A percentile compares a stretch with the other conserved stretches of the same genome.
These are phyloP conservation scores for Phytophthora syringae DNA, from an alignment of 352 stramenopile genomes.

Conservation along the genomic window DNA sequence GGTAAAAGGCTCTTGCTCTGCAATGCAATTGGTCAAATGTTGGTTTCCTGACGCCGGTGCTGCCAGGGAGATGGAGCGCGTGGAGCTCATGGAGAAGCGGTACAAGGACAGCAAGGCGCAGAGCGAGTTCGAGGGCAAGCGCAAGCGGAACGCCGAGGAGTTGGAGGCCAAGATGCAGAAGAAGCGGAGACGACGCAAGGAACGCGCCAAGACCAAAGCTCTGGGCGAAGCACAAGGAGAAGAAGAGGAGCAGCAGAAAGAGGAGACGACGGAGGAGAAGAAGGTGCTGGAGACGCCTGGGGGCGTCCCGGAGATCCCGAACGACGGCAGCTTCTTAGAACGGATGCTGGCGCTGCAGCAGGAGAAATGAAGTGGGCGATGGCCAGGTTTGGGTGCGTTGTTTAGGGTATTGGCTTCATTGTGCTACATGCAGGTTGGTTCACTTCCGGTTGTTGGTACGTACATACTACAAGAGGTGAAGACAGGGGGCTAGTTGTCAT, in stretches of 20 bases:
- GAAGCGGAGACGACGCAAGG: constrained; percentile 78
- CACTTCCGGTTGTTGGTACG: constrained; percentile 3
- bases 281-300: constrained; percentile 63
- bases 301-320: constrained; percentile 76
- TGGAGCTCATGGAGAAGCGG: constrained; percentile 89
- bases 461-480: constrained; percentile 21
- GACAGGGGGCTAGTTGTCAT: constrained; percentile 86
- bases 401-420: constrained; percentile 12
- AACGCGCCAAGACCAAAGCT: constrained; percentile 61
- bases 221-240: constrained; percentile 32
- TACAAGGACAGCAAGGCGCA: constrained; percentile 72
- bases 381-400: constrained; percentile 7
- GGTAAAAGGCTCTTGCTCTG: constrained; percentile 35
- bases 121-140: constrained; percentile 71
- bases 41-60: no score
- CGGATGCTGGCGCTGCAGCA: constrained; percentile 73
- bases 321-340: constrained; percentile 84
- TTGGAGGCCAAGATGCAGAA: constrained; percentile 76
- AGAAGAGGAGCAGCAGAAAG: constrained; percentile 31
- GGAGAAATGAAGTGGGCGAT: constrained; percentile 16
- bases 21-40: no score
- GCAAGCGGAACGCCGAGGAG: constrained; percentile 70
- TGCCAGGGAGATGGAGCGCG: constrained; percentile 90
- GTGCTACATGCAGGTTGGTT: constrained; percentile 16
- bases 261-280: constrained; percentile 23